Percentiles rank a stretch among this genome's conserved stretches.
Conservation (phyloP, 2,329 filamentous ascomycete genomes). For the Remersonia thermophila region DNA sequence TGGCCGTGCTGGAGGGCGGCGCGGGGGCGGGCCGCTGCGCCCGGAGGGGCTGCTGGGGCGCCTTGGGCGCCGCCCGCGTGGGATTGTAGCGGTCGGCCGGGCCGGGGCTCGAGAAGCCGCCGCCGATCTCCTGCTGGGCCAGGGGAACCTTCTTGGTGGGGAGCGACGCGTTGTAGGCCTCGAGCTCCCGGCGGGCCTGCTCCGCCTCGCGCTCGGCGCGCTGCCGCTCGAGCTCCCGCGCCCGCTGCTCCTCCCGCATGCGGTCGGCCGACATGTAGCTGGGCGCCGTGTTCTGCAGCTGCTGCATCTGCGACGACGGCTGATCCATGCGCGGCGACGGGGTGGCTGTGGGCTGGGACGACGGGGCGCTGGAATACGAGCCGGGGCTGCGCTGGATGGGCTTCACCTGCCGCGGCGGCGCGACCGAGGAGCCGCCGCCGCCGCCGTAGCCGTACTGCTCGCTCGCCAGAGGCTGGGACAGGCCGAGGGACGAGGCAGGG, state of each 20-base stretch:
- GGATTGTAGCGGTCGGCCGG: slow-evolving; percentile 65
- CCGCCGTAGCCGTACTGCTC: slow-evolving; percentile 53
- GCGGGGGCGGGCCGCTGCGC: slow-evolving; percentile 76
- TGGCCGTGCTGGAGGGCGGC: slow-evolving; percentile 35
- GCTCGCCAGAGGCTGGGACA: slow-evolving; percentile 45
- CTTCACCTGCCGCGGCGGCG: slow-evolving; percentile 56
- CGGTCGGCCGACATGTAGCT: slow-evolving; percentile 42
- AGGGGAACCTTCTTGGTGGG: slow-evolving; percentile 69
- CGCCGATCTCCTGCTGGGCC: slow-evolving; percentile 82
- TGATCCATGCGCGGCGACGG: slow-evolving; percentile 33
- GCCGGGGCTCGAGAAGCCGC: slow-evolving; percentile 42
- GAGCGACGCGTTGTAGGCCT: slow-evolving; percentile 80
- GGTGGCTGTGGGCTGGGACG: slow-evolving; percentile 22
- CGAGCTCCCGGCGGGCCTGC: slow-evolving; percentile 60
- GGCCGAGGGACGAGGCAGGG: slow-evolving; percentile 36
- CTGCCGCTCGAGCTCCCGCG: slow-evolving; percentile 48
- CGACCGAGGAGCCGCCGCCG: slow-evolving; percentile 44
- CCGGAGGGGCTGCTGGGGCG: slow-evolving; percentile 38
- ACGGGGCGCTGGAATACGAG: slow-evolving; percentile 27
- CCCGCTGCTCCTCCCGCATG: slow-evolving; percentile 44
- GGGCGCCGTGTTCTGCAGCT: slow-evolving; percentile 41
- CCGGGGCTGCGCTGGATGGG: slow-evolving; percentile 35
- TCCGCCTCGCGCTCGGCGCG: slow-evolving; percentile 46
- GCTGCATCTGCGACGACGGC: slow-evolving; percentile 41
- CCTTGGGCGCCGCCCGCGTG: slow-evolving; percentile 63